phyloP scores from a whole-genome alignment of 345 rosid genomes.

The Arabidopsis suecica region DNA sequence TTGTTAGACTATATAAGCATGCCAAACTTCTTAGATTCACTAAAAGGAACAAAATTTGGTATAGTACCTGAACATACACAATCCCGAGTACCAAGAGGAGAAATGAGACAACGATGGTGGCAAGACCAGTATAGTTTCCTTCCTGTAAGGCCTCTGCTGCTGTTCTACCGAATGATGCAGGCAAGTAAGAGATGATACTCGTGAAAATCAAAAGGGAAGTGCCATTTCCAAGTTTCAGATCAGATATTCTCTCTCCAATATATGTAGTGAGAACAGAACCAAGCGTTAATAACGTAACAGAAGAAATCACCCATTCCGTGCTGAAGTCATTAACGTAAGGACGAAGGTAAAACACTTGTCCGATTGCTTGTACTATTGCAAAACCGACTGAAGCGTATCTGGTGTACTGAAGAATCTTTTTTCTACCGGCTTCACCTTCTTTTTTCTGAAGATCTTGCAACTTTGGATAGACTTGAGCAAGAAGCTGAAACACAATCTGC shows the following conservation, averaged over 20 bases:
- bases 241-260: slow-evolving; percentile 88
- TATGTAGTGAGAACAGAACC: slow-evolving; percentile 89
- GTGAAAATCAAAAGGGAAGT: slow-evolving; percentile 94
- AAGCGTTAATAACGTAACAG: slow-evolving; percentile 79
- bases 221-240: slow-evolving; percentile 96
- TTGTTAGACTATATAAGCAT: slow-evolving; percentile 30
- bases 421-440: slow-evolving; percentile 99
- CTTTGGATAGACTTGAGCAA: slow-evolving; percentile 95
- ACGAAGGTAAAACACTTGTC: slow-evolving; percentile 90
- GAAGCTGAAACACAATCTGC: slow-evolving; percentile 96
- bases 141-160: slow-evolving; percentile 79
- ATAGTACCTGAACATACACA: slow-evolving; percentile 91
- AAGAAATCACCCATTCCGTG: slow-evolving; percentile 82
- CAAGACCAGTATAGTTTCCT: slow-evolving; percentile 89
- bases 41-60: slow-evolving; percentile 14
- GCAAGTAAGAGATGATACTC: slow-evolving; percentile 93
- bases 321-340: slow-evolving; percentile 92
- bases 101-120: slow-evolving; percentile 69
- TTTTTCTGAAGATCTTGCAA: slow-evolving; percentile 97
- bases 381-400: slow-evolving; percentile 95
- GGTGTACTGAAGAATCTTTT: slow-evolving; percentile 91
- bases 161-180: slow-evolving; percentile 96
- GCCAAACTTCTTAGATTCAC: slow-evolving; percentile 31
- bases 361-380: slow-evolving; percentile 91
- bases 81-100: slow-evolving; percentile 84